Percentiles rank a stretch among this genome's conserved stretches.
These are phyloP conservation scores for Discostella stelligera DNA, from an alignment of 352 stramenopile species.

Conservation along the genomic window DNA sequence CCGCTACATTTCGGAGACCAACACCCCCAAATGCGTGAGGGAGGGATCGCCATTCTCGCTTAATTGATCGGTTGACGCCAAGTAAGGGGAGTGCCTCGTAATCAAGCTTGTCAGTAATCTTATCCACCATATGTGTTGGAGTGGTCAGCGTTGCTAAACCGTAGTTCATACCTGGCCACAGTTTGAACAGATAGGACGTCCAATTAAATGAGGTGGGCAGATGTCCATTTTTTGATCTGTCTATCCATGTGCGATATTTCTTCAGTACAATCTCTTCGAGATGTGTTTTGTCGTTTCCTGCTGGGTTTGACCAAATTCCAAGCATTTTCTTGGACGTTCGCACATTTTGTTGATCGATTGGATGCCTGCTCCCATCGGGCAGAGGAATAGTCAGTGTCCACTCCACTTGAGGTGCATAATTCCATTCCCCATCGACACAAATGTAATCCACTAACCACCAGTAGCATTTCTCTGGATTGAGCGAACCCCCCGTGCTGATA, in stretches of 20 bases:
- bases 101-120: background rate
- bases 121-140: background rate
- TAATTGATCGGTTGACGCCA: background rate
- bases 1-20: too few relatives aligned
- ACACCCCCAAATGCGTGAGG: background rate
- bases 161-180: slow-evolving; percentile 11
- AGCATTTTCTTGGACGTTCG: slow-evolving; percentile 18
- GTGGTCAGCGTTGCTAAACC: slow-evolving; percentile 1
- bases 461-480: background rate
- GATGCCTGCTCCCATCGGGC: background rate
- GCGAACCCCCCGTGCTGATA: background rate
- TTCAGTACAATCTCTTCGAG: slow-evolving; percentile 5
- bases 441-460: slow-evolving; percentile 24
- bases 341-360: slow-evolving; percentile 9
- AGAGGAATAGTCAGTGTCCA: too few relatives aligned
- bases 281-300: slow-evolving; percentile 5
- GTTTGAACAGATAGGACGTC: slow-evolving; percentile 6
- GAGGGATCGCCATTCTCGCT: background rate
- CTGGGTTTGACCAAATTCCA: slow-evolving; percentile 1
- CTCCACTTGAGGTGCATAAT: too few relatives aligned
- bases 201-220: slow-evolving; percentile 6
- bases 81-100: background rate
- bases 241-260: background rate
- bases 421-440: background rate
- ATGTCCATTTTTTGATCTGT: slow-evolving; percentile 11